A percentile compares a stretch with the other conserved stretches of the same genome.
Conservation (phyloP, 78 protist genomes). For the slime mould (Dictyostelium discoideum) region dicty_2.7 NC_007088.5:1644001-1644500, state of each 20-base stretch:
- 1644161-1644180: too few relatives aligned
- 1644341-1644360: not conserved
- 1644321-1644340: not conserved
- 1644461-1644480: not conserved
- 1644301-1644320: conserved; percentile 13
- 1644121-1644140: too few relatives aligned
- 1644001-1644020: conserved; percentile 50
- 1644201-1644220: not conserved
- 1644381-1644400: not conserved
- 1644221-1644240: not conserved
- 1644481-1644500: not conserved
- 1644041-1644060: not conserved
- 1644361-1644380: not conserved
- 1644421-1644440: conserved; percentile 4
- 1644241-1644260: not conserved
- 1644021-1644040: conserved; percentile 41
- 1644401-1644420: not conserved
- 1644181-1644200: not conserved
- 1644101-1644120: not conserved
- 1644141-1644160: too few relatives aligned
- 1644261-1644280: not conserved
- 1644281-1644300: not conserved
- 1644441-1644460: not conserved
- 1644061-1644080: not conserved
- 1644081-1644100: conserved; percentile 13